Conservation (phyloP, 345 rosid genomes). For the Barbarea vulgaris region DNA sequence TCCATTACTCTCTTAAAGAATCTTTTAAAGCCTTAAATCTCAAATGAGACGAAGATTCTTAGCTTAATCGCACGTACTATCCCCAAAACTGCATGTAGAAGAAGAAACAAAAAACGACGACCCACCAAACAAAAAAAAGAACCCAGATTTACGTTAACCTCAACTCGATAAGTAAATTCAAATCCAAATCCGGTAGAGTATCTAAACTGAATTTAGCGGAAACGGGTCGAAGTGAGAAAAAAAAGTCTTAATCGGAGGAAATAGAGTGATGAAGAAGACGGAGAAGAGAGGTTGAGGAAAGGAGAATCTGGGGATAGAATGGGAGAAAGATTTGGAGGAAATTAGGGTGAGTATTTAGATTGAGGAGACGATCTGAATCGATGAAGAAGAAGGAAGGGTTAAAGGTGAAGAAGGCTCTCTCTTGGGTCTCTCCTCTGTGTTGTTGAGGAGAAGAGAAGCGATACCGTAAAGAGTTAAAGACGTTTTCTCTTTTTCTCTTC, state of each 20-base stretch:
- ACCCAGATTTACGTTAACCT: slow-evolving; percentile 55
- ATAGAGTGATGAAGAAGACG: slow-evolving; percentile 24
- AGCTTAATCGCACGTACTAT: slow-evolving; percentile 40
- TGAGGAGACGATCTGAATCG: slow-evolving; percentile 39
- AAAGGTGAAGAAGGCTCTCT: slow-evolving; percentile 1
- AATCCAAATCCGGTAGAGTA: slow-evolving; percentile 33
- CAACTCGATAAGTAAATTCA: slow-evolving; percentile 41
- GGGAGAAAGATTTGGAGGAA: slow-evolving; percentile 9
- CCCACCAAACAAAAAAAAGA: background rate
- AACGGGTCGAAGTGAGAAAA: background rate
- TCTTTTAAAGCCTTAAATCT: background rate
- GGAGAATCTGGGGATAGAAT: slow-evolving; percentile 12
- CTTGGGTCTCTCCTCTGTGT: background rate
- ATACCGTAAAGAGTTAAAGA: slow-evolving; percentile 27
- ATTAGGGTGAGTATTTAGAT: background rate
- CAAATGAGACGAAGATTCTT: background rate
- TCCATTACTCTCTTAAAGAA: slow-evolving; percentile 35
- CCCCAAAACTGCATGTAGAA: slow-evolving; percentile 51
- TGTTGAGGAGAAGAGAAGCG: slow-evolving; percentile 25
- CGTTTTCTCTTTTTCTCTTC: background rate
- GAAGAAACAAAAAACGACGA: background rate
- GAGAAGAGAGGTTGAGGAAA: background rate
- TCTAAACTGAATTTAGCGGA: background rate
- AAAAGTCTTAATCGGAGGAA: slow-evolving; percentile 16
- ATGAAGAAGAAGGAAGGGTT: slow-evolving; percentile 12